These are phyloP conservation scores for Conticribra guillardii DNA, from an alignment of 108 stramenopile genomes.

Conservation along the genomic window DNA sequence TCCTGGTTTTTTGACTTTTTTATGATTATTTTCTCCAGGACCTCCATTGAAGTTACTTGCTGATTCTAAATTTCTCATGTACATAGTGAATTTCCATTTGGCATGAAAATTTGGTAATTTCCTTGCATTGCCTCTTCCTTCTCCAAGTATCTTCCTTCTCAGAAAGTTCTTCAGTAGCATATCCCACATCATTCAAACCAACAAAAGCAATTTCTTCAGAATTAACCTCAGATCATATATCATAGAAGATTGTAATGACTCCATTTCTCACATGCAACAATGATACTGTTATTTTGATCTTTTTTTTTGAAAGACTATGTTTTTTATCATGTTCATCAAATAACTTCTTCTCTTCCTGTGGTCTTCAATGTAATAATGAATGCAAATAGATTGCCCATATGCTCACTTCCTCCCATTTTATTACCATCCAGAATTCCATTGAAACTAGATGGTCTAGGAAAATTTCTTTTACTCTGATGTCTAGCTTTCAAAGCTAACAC, in stretches of 20 bases:
- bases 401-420: background rate
- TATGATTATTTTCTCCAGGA: background rate
- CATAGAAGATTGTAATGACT: background rate
- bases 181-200: background rate
- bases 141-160: background rate
- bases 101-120: background rate
- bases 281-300: background rate
- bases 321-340: background rate
- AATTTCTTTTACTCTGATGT: background rate
- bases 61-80: background rate
- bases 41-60: background rate
- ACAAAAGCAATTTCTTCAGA: background rate
- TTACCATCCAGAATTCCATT: background rate
- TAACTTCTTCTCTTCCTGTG: background rate
- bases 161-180: background rate
- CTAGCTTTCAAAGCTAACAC: background rate
- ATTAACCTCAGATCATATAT: background rate
- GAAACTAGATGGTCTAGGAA: background rate
- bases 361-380: background rate
- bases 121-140: background rate
- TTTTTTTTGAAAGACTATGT: background rate
- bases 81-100: background rate
- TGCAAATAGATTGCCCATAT: background rate
- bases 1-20: too few relatives aligned
- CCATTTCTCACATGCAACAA: background rate